These are phyloP conservation scores for Aspergillus diversus DNA, from an alignment of 495 filamentous ascomycete genomes.

Conservation along the genomic window DNA sequence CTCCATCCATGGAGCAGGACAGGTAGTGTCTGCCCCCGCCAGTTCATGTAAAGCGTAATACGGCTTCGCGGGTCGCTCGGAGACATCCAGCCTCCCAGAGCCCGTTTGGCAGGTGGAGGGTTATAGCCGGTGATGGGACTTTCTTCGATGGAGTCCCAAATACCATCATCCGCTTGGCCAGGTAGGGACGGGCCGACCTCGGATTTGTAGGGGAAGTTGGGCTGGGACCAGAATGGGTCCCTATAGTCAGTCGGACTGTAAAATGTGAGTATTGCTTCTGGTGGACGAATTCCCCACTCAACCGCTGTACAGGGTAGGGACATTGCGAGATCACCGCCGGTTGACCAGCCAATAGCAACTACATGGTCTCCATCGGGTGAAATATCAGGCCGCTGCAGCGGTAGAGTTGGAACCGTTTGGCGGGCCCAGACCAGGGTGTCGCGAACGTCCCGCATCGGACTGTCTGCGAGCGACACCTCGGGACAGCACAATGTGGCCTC, in stretches of 20 bases:
- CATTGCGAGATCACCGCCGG: slow-evolving; percentile 59
- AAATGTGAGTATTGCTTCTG: slow-evolving; percentile 54
- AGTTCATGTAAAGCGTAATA: slow-evolving; percentile 50
- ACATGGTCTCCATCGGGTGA: slow-evolving; percentile 37
- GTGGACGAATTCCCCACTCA: slow-evolving; percentile 29
- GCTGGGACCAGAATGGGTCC: slow-evolving; percentile 26
- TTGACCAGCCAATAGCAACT: slow-evolving; percentile 60
- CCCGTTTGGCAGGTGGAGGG: background rate
- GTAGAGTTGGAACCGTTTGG: slow-evolving; percentile 36
- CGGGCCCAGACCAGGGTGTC: slow-evolving; percentile 53
- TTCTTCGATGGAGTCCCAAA: slow-evolving; percentile 24
- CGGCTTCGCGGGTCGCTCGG: slow-evolving; percentile 40
- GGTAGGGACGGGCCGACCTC: too few species aligned
- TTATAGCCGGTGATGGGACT: slow-evolving; percentile 35
- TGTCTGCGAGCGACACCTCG: slow-evolving; percentile 45
- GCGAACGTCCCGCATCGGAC: slow-evolving; percentile 52
- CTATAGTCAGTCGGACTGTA: slow-evolving; percentile 55
- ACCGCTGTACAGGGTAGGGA: slow-evolving; percentile 24
- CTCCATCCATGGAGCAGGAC: slow-evolving; percentile 31
- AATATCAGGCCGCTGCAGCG: slow-evolving; percentile 30
- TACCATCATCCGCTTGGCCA: too few species aligned
- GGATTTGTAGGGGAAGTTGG: slow-evolving; percentile 21
- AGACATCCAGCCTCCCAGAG: slow-evolving; percentile 33
- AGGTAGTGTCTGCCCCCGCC: slow-evolving; percentile 44
- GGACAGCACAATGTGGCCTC: too few species aligned